Conservation (phyloP, 768 basidiomycete species). For the Auricularia heimuer region DNA sequence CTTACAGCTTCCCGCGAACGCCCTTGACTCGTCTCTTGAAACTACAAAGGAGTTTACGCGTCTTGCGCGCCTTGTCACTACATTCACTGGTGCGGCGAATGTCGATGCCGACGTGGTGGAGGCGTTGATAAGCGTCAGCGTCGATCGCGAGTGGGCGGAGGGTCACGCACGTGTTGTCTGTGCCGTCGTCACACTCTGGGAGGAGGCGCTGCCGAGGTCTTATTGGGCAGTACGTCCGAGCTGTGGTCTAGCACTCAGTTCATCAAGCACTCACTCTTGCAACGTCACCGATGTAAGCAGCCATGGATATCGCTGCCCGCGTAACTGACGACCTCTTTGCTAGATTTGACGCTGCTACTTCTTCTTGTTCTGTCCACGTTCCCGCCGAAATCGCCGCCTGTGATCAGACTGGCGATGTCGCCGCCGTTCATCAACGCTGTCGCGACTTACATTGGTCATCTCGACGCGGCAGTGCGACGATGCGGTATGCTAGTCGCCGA, state of each 20-base stretch:
- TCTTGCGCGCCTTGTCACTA: conserved; percentile 44
- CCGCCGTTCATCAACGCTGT: conserved; percentile 59
- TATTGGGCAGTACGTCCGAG: conserved; percentile 17
- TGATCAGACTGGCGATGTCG: conserved; percentile 41
- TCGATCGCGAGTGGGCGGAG: background rate
- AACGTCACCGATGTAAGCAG: conserved; percentile 63
- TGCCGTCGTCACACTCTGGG: conserved; percentile 54
- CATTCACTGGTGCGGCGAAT: conserved; percentile 38
- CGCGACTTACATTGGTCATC: conserved; percentile 66
- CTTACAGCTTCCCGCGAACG: conserved; percentile 23
- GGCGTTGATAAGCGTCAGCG: background rate
- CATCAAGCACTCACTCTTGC: conserved; percentile 67
- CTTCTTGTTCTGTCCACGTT: conserved; percentile 57
- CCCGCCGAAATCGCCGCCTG: conserved; percentile 35
- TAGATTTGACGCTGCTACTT: conserved; percentile 68
- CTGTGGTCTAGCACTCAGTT: conserved; percentile 72
- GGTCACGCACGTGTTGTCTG: conserved; percentile 28
- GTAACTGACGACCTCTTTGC: background rate
- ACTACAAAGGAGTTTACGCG: conserved; percentile 37
- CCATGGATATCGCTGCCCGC: background rate
- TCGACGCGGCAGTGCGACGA: conserved; percentile 63
- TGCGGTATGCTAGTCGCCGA: conserved; percentile 94
- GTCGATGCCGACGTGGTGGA: background rate
- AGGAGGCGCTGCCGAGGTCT: background rate
- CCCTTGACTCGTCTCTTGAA: conserved; percentile 21